Conservation (phyloP, 2,329 filamentous ascomycete genomes). For the Pezicula radicicola region DNA sequence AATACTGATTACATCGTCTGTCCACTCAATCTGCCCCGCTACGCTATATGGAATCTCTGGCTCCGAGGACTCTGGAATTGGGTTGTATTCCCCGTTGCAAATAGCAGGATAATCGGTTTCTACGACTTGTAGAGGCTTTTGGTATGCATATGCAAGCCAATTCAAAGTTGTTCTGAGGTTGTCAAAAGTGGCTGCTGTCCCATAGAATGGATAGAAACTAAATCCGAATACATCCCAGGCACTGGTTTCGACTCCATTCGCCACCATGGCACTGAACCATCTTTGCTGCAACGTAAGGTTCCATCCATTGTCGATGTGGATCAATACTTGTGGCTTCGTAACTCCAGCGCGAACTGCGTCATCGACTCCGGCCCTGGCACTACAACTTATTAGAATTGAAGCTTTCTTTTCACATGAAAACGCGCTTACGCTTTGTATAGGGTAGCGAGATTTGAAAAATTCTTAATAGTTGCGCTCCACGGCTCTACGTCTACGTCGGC, state of each 20-base stretch:
- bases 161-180: constrained; percentile 51
- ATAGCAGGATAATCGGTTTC: constrained; percentile 69
- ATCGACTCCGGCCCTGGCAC: constrained; percentile 54
- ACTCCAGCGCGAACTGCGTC: constrained; percentile 48
- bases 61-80: constrained; percentile 26
- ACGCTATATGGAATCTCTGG: constrained; percentile 57
- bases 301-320: constrained; percentile 74
- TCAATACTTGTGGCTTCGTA: constrained; percentile 63
- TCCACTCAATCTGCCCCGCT: constrained; percentile 59
- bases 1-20: constrained; percentile 54
- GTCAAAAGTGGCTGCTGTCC: constrained; percentile 53
- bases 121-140: constrained; percentile 64
- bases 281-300: constrained; percentile 58
- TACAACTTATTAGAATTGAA: background rate
- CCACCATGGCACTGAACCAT: constrained; percentile 60
- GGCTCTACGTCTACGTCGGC: constrained; percentile 38
- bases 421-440: constrained; percentile 51
- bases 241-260: constrained; percentile 47
- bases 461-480: constrained; percentile 28
- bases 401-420: background rate
- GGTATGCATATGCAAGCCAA: constrained; percentile 57
- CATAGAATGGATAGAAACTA: constrained; percentile 72
- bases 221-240: constrained; percentile 72
- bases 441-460: constrained; percentile 56
- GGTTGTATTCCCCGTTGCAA: constrained; percentile 52